Conservation (phyloP, 352 stramenopile genomes). For the Globisporangium echinulatum region DNA sequence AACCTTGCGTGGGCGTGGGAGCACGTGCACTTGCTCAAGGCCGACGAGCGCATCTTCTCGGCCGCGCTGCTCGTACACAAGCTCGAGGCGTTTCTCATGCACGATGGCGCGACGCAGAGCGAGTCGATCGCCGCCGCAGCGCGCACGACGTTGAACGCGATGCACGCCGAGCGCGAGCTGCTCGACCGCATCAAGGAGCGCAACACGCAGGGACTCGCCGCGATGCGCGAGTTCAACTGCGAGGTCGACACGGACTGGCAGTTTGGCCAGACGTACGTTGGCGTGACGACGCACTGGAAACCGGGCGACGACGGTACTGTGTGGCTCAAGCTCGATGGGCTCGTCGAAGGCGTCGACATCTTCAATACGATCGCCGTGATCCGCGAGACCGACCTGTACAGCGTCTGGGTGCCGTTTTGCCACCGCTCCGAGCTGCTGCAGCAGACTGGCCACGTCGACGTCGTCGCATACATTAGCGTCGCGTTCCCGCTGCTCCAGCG, state of each 20-base stretch:
- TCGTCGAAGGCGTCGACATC: constrained; percentile 72
- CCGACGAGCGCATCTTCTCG: constrained; percentile 69
- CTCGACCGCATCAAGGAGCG: constrained; percentile 53
- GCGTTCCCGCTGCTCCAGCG: constrained; percentile 67
- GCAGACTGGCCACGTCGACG: constrained; percentile 40
- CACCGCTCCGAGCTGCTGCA: constrained; percentile 58
- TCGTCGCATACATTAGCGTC: constrained; percentile 63
- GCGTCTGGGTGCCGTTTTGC: constrained; percentile 69
- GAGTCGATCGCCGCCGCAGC: constrained; percentile 13
- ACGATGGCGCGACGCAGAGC: constrained; percentile 10
- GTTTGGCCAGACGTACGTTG: constrained; percentile 71
- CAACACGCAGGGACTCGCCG: constrained; percentile 31
- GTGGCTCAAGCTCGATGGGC: constrained; percentile 77
- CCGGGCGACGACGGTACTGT: constrained; percentile 60
- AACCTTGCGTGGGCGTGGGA: constrained; percentile 72
- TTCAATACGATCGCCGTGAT: constrained; percentile 81
- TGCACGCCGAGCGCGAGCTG: constrained; percentile 45
- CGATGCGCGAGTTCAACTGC: constrained; percentile 65
- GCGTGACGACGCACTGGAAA: constrained; percentile 78
- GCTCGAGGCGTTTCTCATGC: constrained; percentile 50
- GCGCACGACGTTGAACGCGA: constrained; percentile 28
- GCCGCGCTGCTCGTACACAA: constrained; percentile 56
- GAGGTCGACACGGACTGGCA: constrained; percentile 64
- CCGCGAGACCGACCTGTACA: constrained; percentile 75
- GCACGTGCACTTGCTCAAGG: constrained; percentile 60